phyloP scores from a whole-genome alignment of 257 asterid species.

The Pogostemon cablin region DNA sequence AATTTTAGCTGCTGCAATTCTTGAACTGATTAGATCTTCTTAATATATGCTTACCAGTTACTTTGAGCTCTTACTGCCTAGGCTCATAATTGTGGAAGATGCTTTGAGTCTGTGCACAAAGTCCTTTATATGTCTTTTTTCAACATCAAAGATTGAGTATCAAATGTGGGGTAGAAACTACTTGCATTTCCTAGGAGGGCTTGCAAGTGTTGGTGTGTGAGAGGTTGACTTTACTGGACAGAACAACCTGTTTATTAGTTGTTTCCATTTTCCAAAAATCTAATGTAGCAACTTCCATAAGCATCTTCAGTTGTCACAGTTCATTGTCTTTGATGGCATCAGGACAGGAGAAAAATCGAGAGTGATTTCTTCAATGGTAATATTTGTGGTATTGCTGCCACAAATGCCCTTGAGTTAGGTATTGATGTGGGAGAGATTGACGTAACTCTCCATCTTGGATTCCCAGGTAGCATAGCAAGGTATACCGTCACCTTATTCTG shows the following conservation, averaged over 20 bases:
- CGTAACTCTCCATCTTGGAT: conserved; percentile 92
- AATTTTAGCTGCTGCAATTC: too few species aligned
- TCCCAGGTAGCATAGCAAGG: conserved; percentile 98
- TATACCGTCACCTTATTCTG: conserved; percentile 35
- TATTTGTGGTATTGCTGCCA: conserved; percentile 88
- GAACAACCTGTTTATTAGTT: conserved; percentile 5
- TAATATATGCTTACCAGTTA: too few species aligned
- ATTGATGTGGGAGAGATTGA: conserved; percentile 98
- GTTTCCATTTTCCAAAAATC: conserved; percentile 18
- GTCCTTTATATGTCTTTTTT: not conserved
- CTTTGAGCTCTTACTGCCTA: too few species aligned
- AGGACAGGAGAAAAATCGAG: conserved; percentile 95
- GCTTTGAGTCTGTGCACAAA: too few species aligned
- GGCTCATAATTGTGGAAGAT: too few species aligned
- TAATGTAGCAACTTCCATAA: conserved; percentile 30
- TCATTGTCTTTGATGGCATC: conserved; percentile 41
- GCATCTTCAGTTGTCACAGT: conserved; percentile 18
- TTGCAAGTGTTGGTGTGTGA: not conserved
- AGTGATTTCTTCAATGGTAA: conserved; percentile 71
- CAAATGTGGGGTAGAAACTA: not conserved
- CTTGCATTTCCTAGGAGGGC: conserved; percentile 12
- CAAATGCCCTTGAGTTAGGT: conserved; percentile 97
- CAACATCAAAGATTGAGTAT: conserved; percentile 11
- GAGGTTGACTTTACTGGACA: conserved; percentile 5
- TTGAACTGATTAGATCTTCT: too few species aligned